Conservation (phyloP, 2,329 filamentous ascomycete genomes). For the Didymella glomerata region DNA sequence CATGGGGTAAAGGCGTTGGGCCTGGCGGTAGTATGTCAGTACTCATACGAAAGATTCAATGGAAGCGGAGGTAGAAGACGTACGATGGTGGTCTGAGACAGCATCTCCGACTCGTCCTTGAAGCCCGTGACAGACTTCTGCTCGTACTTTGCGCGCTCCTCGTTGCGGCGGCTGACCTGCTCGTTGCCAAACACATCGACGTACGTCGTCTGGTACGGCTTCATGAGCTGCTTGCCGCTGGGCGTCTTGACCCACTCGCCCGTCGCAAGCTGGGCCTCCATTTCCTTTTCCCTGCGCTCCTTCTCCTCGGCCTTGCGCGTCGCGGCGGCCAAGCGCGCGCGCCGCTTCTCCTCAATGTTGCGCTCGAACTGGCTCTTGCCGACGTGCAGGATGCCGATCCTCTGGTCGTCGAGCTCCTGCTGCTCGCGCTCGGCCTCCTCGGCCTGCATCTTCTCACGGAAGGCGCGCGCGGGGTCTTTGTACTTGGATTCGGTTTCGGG, state of each 20-base stretch:
- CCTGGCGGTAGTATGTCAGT: constrained; percentile 22
- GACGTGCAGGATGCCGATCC: constrained; percentile 46
- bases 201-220: constrained; percentile 46
- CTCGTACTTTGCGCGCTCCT: constrained; percentile 39
- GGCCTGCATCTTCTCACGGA: constrained; percentile 46
- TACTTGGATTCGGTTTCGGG: constrained; percentile 51
- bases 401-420: constrained; percentile 34
- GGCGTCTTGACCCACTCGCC: constrained; percentile 48
- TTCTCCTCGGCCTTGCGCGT: constrained; percentile 45
- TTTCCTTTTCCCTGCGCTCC: constrained; percentile 40
- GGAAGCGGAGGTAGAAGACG: constrained; percentile 3
- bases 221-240: constrained; percentile 47
- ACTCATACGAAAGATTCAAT: too few relatives aligned
- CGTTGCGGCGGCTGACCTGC: constrained; percentile 42
- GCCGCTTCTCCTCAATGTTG: constrained; percentile 46
- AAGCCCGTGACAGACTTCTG: constrained; percentile 37
- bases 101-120: constrained; percentile 38
- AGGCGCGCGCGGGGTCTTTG: constrained; percentile 48
- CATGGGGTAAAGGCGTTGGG: constrained; percentile 49
- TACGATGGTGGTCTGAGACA: constrained; percentile 47
- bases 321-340: constrained; percentile 39
- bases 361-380: constrained; percentile 48
- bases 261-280: constrained; percentile 44
- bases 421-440: constrained; percentile 37
- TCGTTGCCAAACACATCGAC: constrained; percentile 46